Evolutionary conservation across 2,329 filamentous ascomycete genomes (phyloP), one percentile per base, ranked within the genome.

Genomic region (Raffaelea arxii): DNA sequence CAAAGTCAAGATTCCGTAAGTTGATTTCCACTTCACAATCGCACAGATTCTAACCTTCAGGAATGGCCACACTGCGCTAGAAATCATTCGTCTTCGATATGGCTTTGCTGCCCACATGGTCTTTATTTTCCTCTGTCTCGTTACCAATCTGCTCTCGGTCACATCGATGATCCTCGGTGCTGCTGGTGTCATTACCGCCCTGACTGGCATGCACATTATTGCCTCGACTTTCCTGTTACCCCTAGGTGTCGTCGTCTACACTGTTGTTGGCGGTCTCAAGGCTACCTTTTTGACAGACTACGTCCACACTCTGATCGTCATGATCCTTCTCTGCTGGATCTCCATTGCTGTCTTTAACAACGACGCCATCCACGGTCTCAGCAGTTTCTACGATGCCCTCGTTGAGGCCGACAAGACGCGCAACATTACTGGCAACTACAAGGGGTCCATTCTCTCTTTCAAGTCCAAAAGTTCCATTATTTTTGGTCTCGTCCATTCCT

Each of bases 141-240:
- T 86, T 64, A 94, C 87, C 27, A 89, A 91, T 56, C 84, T 92
- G 38, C 72, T 94, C 5, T 89, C 94, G 23, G 91, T 86, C 2
- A 80, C 87, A 43, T 92, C 92, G 87, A 67, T 95, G 43, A 75
- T 94, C 51, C 88, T 87, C n/a, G 89, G 89, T 49, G 88, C 87
- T 30, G 79, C 80, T 10, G 84, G 84, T 4, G 88, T 90, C 0
- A 75, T 85, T 53, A 75, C 68, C 35, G 74, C 80, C 18, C 65
- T 89, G 43, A 87, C 83, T 1, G 85, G 85, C 22, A 80, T 89
- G 60, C 75, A 77, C 24, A 87, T 84, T 11, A 79, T 82, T 7
- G 89, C 88, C 2, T 87, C 86, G 46, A 91, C 86, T 59, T 94
- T 88, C 65, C 67, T 94, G 27, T 70, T 94, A 2, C 88, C 87